A percentile compares a stretch with the other conserved stretches of the same genome.
Evolutionary conservation across 2,329 filamentous ascomycete genomes (phyloP).

Genomic region (Neofusicoccum laricinum): DNA sequence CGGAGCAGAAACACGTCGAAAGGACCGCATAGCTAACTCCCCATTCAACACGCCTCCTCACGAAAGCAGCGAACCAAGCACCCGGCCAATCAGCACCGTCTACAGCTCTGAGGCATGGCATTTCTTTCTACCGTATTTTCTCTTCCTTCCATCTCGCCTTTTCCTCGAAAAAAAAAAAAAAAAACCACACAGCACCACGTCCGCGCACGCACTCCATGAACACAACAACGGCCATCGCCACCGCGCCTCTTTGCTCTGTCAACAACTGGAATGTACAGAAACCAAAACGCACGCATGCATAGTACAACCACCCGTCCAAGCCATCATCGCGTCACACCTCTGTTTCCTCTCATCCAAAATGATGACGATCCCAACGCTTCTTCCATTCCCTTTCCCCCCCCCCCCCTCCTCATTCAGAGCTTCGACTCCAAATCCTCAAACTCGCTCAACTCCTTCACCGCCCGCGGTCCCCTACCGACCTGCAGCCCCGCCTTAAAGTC

Average conservation of each 20-base stretch:
- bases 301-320: background rate
- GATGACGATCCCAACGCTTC: background rate
- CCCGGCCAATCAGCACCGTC: too few species aligned
- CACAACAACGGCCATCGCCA: background rate
- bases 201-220: background rate
- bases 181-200: background rate
- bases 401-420: constrained; percentile 52
- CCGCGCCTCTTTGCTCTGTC: background rate
- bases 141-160: background rate
- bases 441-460: constrained; percentile 72
- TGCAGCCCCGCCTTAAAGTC: constrained; percentile 74
- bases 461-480: constrained; percentile 68
- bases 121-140: background rate
- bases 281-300: background rate
- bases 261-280: background rate
- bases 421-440: constrained; percentile 86
- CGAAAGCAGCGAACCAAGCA: too few species aligned
- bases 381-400: background rate
- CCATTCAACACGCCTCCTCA: too few species aligned
- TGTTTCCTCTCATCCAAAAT: background rate
- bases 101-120: too few species aligned
- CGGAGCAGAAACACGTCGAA: too few species aligned
- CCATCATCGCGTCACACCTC: background rate
- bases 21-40: too few species aligned
- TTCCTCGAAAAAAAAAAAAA: background rate